Evolutionary conservation across 139 green algal species (phyloP).

Genomic region (Chlorella sp.): DNA sequence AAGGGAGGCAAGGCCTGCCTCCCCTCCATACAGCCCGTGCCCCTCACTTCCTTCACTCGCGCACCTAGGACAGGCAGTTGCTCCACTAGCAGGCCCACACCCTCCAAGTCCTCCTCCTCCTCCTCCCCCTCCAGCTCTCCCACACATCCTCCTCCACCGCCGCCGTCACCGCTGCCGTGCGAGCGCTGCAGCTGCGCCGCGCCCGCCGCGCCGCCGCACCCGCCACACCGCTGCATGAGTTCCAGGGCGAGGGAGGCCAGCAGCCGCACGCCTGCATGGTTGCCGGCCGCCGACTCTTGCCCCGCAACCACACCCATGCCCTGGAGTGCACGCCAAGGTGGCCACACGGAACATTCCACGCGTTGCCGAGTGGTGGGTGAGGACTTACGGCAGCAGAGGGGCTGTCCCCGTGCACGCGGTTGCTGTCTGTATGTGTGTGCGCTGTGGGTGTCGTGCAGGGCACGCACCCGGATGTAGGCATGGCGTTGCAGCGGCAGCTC

Average conservation of each 20-base stretch:
- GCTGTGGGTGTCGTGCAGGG: neutral
- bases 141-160: neutral
- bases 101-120: neutral
- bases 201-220: no score
- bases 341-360: neutral
- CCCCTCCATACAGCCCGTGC: no score
- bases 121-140: no score
- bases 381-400: neutral
- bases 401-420: neutral
- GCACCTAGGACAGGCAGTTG: neutral
- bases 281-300: no score
- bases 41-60: no score
- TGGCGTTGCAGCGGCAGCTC: neutral
- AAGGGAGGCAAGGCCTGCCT: no score
- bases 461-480: neutral
- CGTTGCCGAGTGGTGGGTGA: neutral
- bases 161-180: neutral
- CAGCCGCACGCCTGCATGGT: no score
- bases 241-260: neutral
- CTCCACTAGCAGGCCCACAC: neutral
- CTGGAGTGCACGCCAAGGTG: neutral
- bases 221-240: neutral
- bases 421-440: neutral
- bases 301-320: neutral
- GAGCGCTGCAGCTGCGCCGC: neutral